These are phyloP conservation scores for Ricinus communis DNA, from an alignment of 345 rosid genomes.

Conservation along the genomic window DNA sequence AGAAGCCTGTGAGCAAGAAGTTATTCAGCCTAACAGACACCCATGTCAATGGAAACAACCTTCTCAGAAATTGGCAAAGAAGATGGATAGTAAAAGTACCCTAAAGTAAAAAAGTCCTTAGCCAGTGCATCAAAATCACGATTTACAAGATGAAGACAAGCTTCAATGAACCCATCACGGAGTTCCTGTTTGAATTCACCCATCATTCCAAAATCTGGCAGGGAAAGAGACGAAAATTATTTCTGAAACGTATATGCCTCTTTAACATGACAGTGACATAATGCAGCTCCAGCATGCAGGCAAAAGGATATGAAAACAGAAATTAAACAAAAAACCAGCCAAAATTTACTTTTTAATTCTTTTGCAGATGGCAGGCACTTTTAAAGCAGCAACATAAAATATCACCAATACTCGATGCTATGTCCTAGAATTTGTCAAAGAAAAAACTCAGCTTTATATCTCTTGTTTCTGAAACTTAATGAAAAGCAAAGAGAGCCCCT, in stretches of 20 bases:
- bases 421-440: not conserved
- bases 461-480: not conserved
- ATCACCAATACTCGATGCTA: not conserved
- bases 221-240: constrained; percentile 35
- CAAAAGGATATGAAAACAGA: not conserved
- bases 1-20: constrained; percentile 57
- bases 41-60: not conserved
- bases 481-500: not conserved
- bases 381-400: not conserved
- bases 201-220: constrained; percentile 97
- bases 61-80: constrained; percentile 8
- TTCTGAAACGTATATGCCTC: constrained; percentile 17
- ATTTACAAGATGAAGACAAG: constrained; percentile 96
- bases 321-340: not conserved
- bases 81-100: constrained; percentile 50
- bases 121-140: constrained; percentile 87
- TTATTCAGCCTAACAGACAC: constrained; percentile 3
- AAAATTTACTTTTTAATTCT: not conserved
- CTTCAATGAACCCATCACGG: constrained; percentile 90
- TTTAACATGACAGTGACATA: not conserved
- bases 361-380: too few relatives aligned
- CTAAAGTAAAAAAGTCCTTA: constrained; percentile 88
- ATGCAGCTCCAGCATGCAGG: constrained; percentile 8
- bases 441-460: not conserved
- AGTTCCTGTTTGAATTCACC: constrained; percentile 91